phyloP scores from a whole-genome alignment of 2,329 filamentous ascomycete species.

The Didymella exigua region DNA sequence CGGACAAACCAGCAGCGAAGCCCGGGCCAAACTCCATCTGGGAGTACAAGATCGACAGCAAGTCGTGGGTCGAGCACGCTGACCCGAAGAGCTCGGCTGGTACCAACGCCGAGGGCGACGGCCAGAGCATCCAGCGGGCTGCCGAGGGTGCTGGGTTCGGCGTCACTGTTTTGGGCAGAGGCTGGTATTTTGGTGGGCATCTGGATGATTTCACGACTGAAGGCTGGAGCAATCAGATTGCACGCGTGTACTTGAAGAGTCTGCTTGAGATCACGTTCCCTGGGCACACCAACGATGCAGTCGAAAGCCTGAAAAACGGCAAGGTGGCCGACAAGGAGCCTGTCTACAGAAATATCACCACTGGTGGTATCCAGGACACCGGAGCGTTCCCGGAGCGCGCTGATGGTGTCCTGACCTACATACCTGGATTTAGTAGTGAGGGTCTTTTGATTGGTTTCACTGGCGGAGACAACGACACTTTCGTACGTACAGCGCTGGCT shows the following conservation, averaged over 20 bases:
- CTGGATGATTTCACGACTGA: conserved; percentile 67
- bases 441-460: conserved; percentile 80
- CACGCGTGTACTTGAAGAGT: conserved; percentile 73
- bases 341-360: conserved; percentile 74
- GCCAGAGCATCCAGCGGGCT: conserved; percentile 66
- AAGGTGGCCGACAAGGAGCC: conserved; percentile 66
- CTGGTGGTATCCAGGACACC: conserved; percentile 69
- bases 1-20: conserved; percentile 63
- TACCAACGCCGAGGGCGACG: conserved; percentile 63
- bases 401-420: conserved; percentile 73
- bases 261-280: conserved; percentile 78
- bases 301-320: conserved; percentile 59
- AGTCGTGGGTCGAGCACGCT: conserved; percentile 67
- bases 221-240: conserved; percentile 70
- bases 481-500: conserved; percentile 54
- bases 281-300: conserved; percentile 67
- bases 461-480: conserved; percentile 71
- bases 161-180: conserved; percentile 70
- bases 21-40: conserved; percentile 69
- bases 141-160: conserved; percentile 76
- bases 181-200: conserved; percentile 81
- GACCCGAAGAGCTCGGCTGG: conserved; percentile 68
- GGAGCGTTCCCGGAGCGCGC: conserved; percentile 74
- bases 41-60: conserved; percentile 68
- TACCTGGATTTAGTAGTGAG: conserved; percentile 76